Conservation (phyloP, 73 alveolate species). For the Effrenium voratum region DNA sequence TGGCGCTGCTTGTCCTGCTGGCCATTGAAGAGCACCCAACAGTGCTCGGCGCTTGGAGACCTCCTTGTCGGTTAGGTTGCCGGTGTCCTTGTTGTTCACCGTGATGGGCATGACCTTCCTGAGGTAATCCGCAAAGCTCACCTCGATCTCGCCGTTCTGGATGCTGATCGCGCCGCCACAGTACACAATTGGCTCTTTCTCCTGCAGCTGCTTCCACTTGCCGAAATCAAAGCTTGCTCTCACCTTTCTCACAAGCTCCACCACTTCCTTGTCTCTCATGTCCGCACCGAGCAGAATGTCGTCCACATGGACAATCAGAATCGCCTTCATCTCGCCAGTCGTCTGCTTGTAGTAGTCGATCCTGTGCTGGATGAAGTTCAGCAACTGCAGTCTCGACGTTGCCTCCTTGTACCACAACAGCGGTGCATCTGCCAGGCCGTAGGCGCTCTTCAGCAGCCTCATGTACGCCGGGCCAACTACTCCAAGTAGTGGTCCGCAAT, state of each 20-base stretch:
- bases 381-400: background rate
- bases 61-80: background rate
- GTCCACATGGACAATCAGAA: conserved; percentile 33
- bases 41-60: conserved; percentile 2
- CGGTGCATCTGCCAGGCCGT: conserved; percentile 45
- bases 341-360: conserved; percentile 8
- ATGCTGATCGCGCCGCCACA: background rate
- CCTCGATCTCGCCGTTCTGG: background rate
- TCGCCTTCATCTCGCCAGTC: background rate
- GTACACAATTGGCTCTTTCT: background rate
- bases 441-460: conserved; percentile 26
- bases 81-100: background rate
- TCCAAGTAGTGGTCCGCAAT: conserved; percentile 15
- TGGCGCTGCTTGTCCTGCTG: conserved; percentile 17
- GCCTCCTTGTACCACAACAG: conserved; percentile 40
- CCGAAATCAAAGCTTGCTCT: conserved; percentile 43
- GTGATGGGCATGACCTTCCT: conserved; percentile 23
- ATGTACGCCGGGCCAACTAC: background rate
- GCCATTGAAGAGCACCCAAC: conserved; percentile 71
- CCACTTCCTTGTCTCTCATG: background rate
- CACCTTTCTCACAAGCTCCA: background rate
- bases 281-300: background rate
- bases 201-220: background rate
- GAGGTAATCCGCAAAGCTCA: conserved; percentile 7
- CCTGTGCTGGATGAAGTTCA: background rate